phyloP scores from a whole-genome alignment of 352 stramenopile species.

The Phytophthora cryptogea region DNA sequence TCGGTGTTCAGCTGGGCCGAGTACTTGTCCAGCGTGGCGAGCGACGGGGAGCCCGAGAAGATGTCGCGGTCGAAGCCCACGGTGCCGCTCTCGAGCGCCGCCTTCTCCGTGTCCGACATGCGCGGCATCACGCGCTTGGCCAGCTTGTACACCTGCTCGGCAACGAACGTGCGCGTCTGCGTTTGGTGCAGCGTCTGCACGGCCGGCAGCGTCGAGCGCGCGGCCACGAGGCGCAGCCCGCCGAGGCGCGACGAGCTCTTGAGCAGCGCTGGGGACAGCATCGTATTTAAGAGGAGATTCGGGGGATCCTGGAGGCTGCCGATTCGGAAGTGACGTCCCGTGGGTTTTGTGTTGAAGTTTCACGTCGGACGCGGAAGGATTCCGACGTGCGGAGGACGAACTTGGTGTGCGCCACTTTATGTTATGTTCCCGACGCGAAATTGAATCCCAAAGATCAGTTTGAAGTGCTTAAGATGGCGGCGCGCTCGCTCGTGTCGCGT shows the following conservation, averaged over 20 bases:
- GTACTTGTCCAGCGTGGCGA: conserved; percentile 95
- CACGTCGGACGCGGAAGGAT: conserved; percentile 20
- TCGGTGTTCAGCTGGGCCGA: conserved; percentile 91
- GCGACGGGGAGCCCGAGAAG: conserved; percentile 93
- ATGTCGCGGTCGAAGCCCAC: conserved; percentile 98
- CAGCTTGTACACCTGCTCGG: conserved; percentile 92
- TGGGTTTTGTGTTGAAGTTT: conserved; percentile 19
- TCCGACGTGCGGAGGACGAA: conserved; percentile 15
- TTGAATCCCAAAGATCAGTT: background rate
- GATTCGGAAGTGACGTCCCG: conserved; percentile 34
- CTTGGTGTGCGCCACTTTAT: background rate
- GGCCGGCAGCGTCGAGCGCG: conserved; percentile 46
- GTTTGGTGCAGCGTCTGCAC: conserved; percentile 63
- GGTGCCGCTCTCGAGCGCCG: conserved; percentile 94
- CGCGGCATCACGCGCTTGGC: conserved; percentile 95
- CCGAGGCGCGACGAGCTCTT: conserved; percentile 34
- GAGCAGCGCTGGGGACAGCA: conserved; percentile 45
- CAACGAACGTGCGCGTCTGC: conserved; percentile 79
- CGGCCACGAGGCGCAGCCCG: conserved; percentile 25
- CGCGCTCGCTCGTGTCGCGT: conserved; percentile 37
- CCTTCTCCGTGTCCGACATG: conserved; percentile 96
- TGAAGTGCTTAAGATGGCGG: conserved; percentile 5
- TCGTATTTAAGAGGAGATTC: background rate
- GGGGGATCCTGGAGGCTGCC: conserved; percentile 17
- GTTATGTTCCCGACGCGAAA: too few relatives aligned